Evolutionary conservation across 208 protist species (phyloP).

Genomic region (Balamuthia mandrillaris): DNA sequence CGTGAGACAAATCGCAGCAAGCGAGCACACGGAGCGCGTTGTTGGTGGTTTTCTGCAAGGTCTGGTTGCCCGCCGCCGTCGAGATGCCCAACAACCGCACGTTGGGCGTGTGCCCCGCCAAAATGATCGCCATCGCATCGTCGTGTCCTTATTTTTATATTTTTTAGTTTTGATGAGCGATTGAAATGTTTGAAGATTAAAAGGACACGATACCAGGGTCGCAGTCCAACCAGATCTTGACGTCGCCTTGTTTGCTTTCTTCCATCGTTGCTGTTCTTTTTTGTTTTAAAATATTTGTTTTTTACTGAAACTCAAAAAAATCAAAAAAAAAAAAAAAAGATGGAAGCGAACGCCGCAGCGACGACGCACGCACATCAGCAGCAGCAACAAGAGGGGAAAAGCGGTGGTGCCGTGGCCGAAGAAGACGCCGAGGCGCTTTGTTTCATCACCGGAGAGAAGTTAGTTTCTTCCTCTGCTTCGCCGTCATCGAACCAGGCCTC

Average conservation of each 20-base stretch:
- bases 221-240: slow-evolving; percentile 59
- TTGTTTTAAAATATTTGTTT: neutral
- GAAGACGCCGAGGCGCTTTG: too few relatives aligned
- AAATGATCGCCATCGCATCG: slow-evolving; percentile 64
- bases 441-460: too few relatives aligned
- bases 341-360: neutral
- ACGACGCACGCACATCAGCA: neutral
- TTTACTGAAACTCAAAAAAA: neutral
- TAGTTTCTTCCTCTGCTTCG: too few relatives aligned
- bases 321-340: too few relatives aligned
- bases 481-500: too few relatives aligned
- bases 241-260: neutral
- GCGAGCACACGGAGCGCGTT: slow-evolving; percentile 50
- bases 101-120: slow-evolving; percentile 25
- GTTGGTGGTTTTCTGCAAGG: slow-evolving; percentile 58
- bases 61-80: slow-evolving; percentile 65
- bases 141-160: slow-evolving; percentile 47
- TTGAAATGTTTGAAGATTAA: neutral
- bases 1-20: neutral
- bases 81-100: slow-evolving; percentile 56
- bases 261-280: neutral
- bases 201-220: slow-evolving; percentile 44
- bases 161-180: neutral
- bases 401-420: too few relatives aligned
- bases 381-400: too few relatives aligned